phyloP scores from a whole-genome alignment of 768 basidiomycete species.

The Lepiota venenata region DNA sequence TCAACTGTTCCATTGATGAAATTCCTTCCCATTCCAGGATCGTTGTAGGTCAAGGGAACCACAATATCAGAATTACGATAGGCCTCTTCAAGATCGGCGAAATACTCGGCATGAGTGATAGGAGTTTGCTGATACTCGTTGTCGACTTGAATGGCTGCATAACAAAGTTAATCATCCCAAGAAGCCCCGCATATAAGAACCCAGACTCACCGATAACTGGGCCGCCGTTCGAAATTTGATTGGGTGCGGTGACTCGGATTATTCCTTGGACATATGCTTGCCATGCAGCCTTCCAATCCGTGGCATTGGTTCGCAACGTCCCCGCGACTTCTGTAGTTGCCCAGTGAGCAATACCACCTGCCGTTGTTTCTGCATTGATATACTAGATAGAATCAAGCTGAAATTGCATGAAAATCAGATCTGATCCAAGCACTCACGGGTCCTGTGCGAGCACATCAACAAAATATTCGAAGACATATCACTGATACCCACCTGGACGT shows the following conservation, averaged over 20 bases:
- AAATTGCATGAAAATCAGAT: background rate
- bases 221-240: constrained; percentile 71
- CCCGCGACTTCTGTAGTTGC: constrained; percentile 65
- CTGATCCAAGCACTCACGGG: constrained; percentile 27
- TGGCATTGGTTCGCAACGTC: constrained; percentile 67
- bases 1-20: constrained; percentile 71
- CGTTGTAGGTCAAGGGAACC: constrained; percentile 75
- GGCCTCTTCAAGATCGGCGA: constrained; percentile 53
- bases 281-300: constrained; percentile 72
- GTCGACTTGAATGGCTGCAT: constrained; percentile 39
- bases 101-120: constrained; percentile 50
- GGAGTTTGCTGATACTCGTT: constrained; percentile 68
- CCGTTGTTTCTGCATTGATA: constrained; percentile 81
- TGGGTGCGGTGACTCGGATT: constrained; percentile 52
- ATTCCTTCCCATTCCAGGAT: constrained; percentile 52
- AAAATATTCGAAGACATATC: background rate
- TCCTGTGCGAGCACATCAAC: constrained; percentile 22
- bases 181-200: background rate
- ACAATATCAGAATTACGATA: constrained; percentile 56
- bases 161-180: background rate
- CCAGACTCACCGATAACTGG: constrained; percentile 64
- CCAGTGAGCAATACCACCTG: constrained; percentile 73
- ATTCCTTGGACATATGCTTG: constrained; percentile 66
- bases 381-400: constrained; percentile 34
- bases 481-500: constrained; percentile 56